These are phyloP conservation scores for Aspergillus sparsus DNA, from an alignment of 495 filamentous ascomycete genomes.

Conservation along the genomic window DNA sequence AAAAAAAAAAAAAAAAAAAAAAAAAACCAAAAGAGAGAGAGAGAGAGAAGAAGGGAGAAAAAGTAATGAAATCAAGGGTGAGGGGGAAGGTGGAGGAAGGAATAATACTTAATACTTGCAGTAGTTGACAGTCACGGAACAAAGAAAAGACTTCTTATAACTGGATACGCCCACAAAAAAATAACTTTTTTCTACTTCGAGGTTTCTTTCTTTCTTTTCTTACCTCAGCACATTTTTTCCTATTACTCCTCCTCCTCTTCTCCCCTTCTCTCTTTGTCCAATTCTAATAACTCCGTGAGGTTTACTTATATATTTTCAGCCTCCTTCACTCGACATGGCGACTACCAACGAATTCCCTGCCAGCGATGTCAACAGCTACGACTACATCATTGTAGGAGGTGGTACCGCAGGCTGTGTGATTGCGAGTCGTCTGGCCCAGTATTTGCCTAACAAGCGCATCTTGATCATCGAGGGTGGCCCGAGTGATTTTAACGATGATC, in stretches of 20 bases:
- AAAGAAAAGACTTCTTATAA: constrained; percentile 7
- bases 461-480: constrained; percentile 67
- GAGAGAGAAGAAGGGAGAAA: neutral
- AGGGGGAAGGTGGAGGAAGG: too few relatives aligned
- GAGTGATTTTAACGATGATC: constrained; percentile 65
- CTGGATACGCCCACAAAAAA: neutral
- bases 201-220: constrained; percentile 5
- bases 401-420: constrained; percentile 89
- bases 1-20: constrained; percentile 6
- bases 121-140: neutral
- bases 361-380: constrained; percentile 66
- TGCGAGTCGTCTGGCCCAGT: constrained; percentile 67
- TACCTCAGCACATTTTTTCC: constrained; percentile 1
- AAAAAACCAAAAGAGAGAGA: constrained; percentile 1
- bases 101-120: too few relatives aligned
- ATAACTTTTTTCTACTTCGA: constrained; percentile 13
- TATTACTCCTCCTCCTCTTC: constrained; percentile 11
- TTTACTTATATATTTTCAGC: neutral
- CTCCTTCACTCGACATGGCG: constrained; percentile 42
- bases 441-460: constrained; percentile 64
- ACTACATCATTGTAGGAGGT: constrained; percentile 84
- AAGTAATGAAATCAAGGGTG: neutral
- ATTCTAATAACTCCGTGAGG: too few relatives aligned
- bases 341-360: constrained; percentile 64
- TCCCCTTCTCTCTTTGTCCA: neutral